Percentiles rank a stretch among this genome's conserved stretches.
Evolutionary conservation across 306 rosid genomes (phyloP).

Genomic region (Ammopiptanthus mongolicus): DNA sequence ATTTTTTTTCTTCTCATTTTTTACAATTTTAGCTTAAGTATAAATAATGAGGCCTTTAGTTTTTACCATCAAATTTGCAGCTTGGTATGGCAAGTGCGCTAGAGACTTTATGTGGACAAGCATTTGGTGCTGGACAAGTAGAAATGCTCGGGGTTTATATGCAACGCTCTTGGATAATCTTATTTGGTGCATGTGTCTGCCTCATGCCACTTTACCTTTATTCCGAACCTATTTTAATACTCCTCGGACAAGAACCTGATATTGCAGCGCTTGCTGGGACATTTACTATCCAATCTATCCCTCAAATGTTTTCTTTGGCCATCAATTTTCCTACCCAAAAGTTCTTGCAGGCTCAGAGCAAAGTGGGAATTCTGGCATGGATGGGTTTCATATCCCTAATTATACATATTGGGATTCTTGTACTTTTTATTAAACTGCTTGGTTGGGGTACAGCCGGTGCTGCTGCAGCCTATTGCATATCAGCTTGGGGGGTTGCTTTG

Average conservation of each 20-base stretch:
- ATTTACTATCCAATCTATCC: slow-evolving; percentile 75
- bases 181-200: slow-evolving; percentile 43
- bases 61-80: slow-evolving; percentile 39
- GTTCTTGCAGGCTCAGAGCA: slow-evolving; percentile 90
- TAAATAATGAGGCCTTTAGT: not conserved
- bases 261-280: slow-evolving; percentile 78
- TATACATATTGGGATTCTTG: slow-evolving; percentile 41
- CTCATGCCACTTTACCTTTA: slow-evolving; percentile 70
- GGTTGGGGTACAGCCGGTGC: slow-evolving; percentile 83
- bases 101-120: slow-evolving; percentile 95
- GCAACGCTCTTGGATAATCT: slow-evolving; percentile 90
- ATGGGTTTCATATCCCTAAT: slow-evolving; percentile 52
- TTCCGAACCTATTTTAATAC: slow-evolving; percentile 53
- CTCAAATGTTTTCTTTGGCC: slow-evolving; percentile 89
- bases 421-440: slow-evolving; percentile 42
- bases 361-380: slow-evolving; percentile 76
- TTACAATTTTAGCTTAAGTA: not conserved
- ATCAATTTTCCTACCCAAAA: slow-evolving; percentile 80
- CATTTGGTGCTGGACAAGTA: slow-evolving; percentile 92
- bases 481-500: slow-evolving; percentile 75
- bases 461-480: slow-evolving; percentile 63
- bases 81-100: slow-evolving; percentile 98
- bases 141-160: slow-evolving; percentile 88
- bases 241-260: slow-evolving; percentile 69
- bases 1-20: not conserved